A percentile compares a stretch with the other conserved stretches of the same genome.
phyloP scores from a whole-genome alignment of 768 basidiomycete genomes.

The Lentinula guzmanii region DNA sequence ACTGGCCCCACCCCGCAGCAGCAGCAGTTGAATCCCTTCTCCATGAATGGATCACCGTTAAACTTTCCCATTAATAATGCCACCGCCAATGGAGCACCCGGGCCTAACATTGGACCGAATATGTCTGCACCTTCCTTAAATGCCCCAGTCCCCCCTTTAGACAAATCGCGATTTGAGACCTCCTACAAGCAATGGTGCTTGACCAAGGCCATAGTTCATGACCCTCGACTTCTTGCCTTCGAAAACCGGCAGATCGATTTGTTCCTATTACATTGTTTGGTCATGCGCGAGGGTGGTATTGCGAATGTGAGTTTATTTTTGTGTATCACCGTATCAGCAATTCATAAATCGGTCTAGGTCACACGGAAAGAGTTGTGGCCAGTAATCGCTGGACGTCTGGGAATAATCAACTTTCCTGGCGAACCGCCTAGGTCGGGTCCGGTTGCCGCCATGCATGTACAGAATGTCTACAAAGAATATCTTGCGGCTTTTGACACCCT shows the following conservation, averaged over 20 bases:
- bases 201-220: slow-evolving; percentile 32
- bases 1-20: slow-evolving; percentile 28
- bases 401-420: slow-evolving; percentile 59
- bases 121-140: slow-evolving; percentile 12
- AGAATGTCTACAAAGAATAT: slow-evolving; percentile 55
- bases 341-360: slow-evolving; percentile 32
- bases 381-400: slow-evolving; percentile 62
- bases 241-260: slow-evolving; percentile 58
- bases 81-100: slow-evolving; percentile 26
- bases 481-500: slow-evolving; percentile 50
- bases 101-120: slow-evolving; percentile 9
- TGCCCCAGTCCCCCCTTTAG: slow-evolving; percentile 30
- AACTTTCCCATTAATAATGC: slow-evolving; percentile 2
- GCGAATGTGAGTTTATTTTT: slow-evolving; percentile 31
- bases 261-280: slow-evolving; percentile 49
- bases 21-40: slow-evolving; percentile 19
- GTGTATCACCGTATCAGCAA: not conserved
- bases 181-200: slow-evolving; percentile 44
- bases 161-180: slow-evolving; percentile 46
- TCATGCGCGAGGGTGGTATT: slow-evolving; percentile 53
- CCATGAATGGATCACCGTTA: not conserved
- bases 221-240: slow-evolving; percentile 35
- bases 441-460: slow-evolving; percentile 52
- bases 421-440: slow-evolving; percentile 63
- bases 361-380: slow-evolving; percentile 53